These are phyloP conservation scores for Verticillium alfalfae DNA, from an alignment of 2,329 filamentous ascomycete genomes.

Conservation along the genomic window DNA sequence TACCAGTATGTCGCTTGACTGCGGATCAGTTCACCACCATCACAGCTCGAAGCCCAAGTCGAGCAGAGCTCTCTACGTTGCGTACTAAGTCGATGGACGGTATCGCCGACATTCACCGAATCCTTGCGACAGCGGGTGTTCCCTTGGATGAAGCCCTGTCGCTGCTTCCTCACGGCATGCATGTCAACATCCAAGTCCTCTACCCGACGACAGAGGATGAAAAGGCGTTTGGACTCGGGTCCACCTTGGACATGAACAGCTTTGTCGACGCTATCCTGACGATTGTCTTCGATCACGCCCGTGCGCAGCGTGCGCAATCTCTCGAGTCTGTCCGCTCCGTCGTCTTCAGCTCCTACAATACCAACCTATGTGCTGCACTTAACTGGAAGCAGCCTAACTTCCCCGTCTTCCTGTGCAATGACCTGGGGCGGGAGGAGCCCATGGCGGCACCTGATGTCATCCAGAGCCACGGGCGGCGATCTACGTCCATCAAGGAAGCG, in stretches of 20 bases:
- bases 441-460: constrained; percentile 28
- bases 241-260: constrained; percentile 75
- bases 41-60: constrained; percentile 35
- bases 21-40: constrained; percentile 63
- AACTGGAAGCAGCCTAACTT: constrained; percentile 99
- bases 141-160: constrained; percentile 72
- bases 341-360: constrained; percentile 90
- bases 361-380: constrained; percentile 82
- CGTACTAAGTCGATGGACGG: constrained; percentile 41
- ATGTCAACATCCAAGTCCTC: constrained; percentile 86
- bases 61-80: constrained; percentile 36
- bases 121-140: constrained; percentile 71
- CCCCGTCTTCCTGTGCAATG: constrained; percentile 91
- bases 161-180: constrained; percentile 70
- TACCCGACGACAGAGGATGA: constrained; percentile 78
- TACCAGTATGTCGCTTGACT: constrained; percentile 75
- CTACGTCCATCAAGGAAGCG: constrained; percentile 87
- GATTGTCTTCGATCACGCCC: constrained; percentile 87
- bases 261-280: constrained; percentile 80
- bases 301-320: constrained; percentile 56
- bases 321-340: constrained; percentile 77
- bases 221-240: constrained; percentile 60
- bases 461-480: constrained; percentile 60
- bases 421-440: constrained; percentile 63
- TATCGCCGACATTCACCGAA: constrained; percentile 63